Conservation (phyloP, 176 grass and related monocot genomes). For the Oryza meridionalis region DNA sequence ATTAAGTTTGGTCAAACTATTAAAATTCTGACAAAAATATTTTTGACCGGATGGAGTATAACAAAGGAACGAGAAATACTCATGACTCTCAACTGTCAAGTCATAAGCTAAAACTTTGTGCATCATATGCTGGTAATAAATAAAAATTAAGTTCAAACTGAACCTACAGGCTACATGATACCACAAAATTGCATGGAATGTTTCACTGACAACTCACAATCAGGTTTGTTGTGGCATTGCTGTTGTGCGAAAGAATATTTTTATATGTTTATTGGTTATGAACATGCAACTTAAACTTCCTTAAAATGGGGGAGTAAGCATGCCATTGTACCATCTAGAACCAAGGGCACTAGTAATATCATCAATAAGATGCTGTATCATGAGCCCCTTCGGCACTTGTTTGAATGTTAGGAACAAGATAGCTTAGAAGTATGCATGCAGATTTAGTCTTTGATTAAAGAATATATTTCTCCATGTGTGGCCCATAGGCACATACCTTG, state of each 20-base stretch:
- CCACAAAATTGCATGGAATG: constrained; percentile 27
- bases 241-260: constrained; percentile 6
- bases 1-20: no score
- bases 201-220: not conserved
- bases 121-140: not conserved
- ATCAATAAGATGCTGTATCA: constrained; percentile 18
- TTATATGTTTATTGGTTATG: not conserved
- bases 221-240: not conserved
- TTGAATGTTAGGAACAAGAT: not conserved
- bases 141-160: not conserved
- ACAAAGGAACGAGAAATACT: not conserved
- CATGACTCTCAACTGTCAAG: not conserved
- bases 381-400: not conserved
- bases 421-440: constrained; percentile 6
- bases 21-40: no score
- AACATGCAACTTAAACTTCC: not conserved
- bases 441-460: not conserved
- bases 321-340: constrained; percentile 17
- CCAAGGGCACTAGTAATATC: not conserved
- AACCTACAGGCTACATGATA: not conserved
- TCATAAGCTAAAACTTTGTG: constrained; percentile 23
- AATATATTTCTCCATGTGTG: constrained; percentile 30
- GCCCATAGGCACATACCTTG: constrained; percentile 62
- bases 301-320: constrained; percentile 26
- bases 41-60: not conserved